Percentiles rank a stretch among this genome's conserved stretches.
Evolutionary conservation across 148 eudicot genomes (phyloP).

Genomic region (Amaranthus palmeri): DNA sequence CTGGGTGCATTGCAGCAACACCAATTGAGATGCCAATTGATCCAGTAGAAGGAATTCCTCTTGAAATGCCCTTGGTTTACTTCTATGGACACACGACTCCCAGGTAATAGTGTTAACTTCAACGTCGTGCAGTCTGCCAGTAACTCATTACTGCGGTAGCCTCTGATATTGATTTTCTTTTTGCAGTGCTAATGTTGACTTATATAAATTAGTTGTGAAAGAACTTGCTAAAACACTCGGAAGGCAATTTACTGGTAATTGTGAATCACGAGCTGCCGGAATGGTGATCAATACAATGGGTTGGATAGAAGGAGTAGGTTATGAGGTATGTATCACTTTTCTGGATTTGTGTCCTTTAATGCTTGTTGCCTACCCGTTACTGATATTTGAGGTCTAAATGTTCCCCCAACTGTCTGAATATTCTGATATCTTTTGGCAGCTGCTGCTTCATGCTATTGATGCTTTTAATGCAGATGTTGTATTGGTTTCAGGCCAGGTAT

Average conservation of each 20-base stretch:
- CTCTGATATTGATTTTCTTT: conserved; percentile 15
- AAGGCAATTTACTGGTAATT: conserved; percentile 78
- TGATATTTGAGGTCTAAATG: background rate
- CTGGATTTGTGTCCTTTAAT: background rate
- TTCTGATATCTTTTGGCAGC: conserved; percentile 41
- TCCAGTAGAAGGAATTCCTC: conserved; percentile 96
- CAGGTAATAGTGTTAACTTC: conserved; percentile 35
- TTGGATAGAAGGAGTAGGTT: conserved; percentile 90
- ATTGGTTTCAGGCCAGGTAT: conserved; percentile 93
- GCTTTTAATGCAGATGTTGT: conserved; percentile 80
- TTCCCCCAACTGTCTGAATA: background rate
- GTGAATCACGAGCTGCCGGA: conserved; percentile 90
- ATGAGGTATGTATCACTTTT: conserved; percentile 46
- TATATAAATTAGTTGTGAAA: conserved; percentile 74
- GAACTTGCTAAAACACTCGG: conserved; percentile 81
- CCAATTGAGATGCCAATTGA: conserved; percentile 98
- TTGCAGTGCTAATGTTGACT: conserved; percentile 67
- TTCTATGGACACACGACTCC: conserved; percentile 82
- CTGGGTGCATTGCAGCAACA: conserved; percentile 89
- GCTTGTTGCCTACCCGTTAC: background rate
- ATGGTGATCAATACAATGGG: conserved; percentile 99
- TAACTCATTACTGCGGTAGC: background rate
- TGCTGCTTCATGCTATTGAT: conserved; percentile 90
- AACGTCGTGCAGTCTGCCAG: background rate
- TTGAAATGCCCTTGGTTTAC: conserved; percentile 93